Base-by-base conservation (phyloP, 139 green algal genomes). In the Tetradesmus lagerheimii region DNA sequence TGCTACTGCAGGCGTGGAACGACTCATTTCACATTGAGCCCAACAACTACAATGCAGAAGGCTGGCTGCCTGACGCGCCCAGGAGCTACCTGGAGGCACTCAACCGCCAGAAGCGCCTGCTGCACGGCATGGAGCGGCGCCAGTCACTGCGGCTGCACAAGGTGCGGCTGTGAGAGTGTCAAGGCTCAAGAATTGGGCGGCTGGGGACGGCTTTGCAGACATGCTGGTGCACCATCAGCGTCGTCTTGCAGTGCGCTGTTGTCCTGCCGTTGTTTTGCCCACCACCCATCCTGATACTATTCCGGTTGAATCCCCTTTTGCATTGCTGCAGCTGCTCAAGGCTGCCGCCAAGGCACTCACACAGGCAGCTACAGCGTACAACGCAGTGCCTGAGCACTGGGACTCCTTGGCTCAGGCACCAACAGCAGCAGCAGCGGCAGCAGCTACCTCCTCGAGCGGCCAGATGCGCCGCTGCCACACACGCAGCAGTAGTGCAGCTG, bases 31-130 rank as follows among this genome's bases (percentile, higher is more conserved):
- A 91, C 74, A 91, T 94, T 8, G 53, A 86, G 75, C 89, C 91
- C 12, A 74, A 81, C 53, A 74, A 66, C 3, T 91, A 78, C 80
- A 77, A 27, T 23, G 79, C 79, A 23, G 85, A 89, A 53, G 79
- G 87, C 8, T 95, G 92, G 83, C 20, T 83, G 57, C 92, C 91
- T 11, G 64, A 91, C 23, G 90, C 93, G 38, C 94, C 94, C 37
- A 15, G 6, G 1, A 90, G 34, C 45, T 93, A 95, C 64, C 67
- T 91, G 0, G 93, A 95, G 80, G 93, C 92, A 5, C 71, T 95
- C 27, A 76, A 66, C 15, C 80, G 94, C 34, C 94, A 96, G 92
- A 90, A 89, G 39, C 34, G 91, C 45, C 88, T 96, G 57, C 62
- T 95, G 86, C 93, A 95, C 57, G 93, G 93, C 27, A 27, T 67